A percentile compares a stretch with the other conserved stretches of the same genome.
phyloP scores from a whole-genome alignment of 2,329 filamentous ascomycete species.

The Cladophialophora immunda region DNA sequence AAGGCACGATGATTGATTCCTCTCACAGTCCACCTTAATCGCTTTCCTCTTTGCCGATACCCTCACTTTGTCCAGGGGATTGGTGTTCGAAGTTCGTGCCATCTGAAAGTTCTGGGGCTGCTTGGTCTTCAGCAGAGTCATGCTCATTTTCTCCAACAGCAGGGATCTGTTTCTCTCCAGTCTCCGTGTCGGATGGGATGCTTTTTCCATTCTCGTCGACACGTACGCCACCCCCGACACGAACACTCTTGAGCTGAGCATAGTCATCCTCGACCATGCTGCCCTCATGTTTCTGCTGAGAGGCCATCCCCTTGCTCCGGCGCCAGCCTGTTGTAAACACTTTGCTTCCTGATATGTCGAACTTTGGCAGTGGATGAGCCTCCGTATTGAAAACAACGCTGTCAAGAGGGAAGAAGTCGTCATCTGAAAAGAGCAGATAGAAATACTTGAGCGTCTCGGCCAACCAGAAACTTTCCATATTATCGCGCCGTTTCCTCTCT shows the following conservation, averaged over 20 bases:
- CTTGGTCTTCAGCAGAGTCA: not conserved
- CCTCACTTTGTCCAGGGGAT: not conserved
- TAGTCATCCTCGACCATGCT: constrained; percentile 5
- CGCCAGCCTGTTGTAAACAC: constrained; percentile 84
- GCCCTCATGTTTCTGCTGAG: constrained; percentile 1
- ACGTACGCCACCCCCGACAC: constrained; percentile 27
- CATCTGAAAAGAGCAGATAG: constrained; percentile 88
- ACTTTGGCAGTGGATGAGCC: constrained; percentile 87
- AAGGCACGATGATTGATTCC: not conserved
- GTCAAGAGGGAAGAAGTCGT: constrained; percentile 62
- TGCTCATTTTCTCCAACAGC: not conserved
- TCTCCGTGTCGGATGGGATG: constrained; percentile 7
- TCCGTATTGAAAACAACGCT: constrained; percentile 95
- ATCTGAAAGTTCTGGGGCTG: not conserved
- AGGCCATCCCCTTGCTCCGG: constrained; percentile 18
- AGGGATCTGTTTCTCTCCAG: not conserved
- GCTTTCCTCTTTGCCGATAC: not conserved
- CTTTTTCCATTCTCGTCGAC: constrained; percentile 26
- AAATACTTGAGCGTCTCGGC: constrained; percentile 98
- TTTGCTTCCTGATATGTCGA: constrained; percentile 73
- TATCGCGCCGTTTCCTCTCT: constrained; percentile 63
- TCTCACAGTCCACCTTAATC: not conserved
- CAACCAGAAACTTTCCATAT: constrained; percentile 99
- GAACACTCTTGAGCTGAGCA: not conserved
- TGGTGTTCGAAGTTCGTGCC: not conserved